Conservation (phyloP, 2,329 filamentous ascomycete genomes). For the Penicillium decumbens region DNA sequence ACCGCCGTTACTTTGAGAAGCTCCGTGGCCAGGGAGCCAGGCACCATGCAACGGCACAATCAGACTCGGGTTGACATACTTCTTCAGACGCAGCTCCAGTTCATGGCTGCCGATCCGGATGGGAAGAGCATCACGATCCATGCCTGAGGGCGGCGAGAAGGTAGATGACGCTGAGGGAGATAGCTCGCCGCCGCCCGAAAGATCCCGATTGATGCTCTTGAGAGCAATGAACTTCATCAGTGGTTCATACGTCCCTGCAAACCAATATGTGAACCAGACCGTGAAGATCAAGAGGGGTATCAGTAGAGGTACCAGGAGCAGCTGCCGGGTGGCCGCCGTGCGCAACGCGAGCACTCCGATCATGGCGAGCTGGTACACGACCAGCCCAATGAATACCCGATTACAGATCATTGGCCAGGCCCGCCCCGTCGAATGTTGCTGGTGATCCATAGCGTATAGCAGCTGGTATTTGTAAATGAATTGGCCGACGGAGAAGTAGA, state of each 20-base stretch:
- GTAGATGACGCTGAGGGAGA: conserved; percentile 37
- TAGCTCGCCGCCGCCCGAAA: conserved; percentile 43
- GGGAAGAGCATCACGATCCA: conserved; percentile 43
- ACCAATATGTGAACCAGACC: conserved; percentile 85
- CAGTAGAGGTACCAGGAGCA: conserved; percentile 70
- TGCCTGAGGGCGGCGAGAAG: conserved; percentile 40
- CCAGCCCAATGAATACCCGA: conserved; percentile 75
- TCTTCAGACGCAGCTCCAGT: conserved; percentile 38
- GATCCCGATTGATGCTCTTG: conserved; percentile 68
- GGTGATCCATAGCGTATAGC: conserved; percentile 96
- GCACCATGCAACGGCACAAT: conserved; percentile 42
- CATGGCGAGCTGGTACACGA: conserved; percentile 89
- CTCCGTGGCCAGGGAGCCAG: conserved; percentile 39
- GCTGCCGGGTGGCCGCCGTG: conserved; percentile 66
- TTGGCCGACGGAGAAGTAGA: conserved; percentile 52
- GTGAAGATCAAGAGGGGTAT: conserved; percentile 74
- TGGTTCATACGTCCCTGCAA: conserved; percentile 74
- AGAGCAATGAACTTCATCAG: conserved; percentile 90
- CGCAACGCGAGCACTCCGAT: conserved; percentile 76
- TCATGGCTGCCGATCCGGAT: conserved; percentile 40
- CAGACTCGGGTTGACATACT: conserved; percentile 47
- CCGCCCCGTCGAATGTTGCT: conserved; percentile 64
- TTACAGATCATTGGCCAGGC: conserved; percentile 98
- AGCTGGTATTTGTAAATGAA: conserved; percentile 69
- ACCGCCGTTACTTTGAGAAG: conserved; percentile 17